A percentile compares a stretch with the other conserved stretches of the same genome.
These are phyloP conservation scores for Wallacemonas sp. DNA, from an alignment of 208 protist species.

Conservation along the genomic window DNA sequence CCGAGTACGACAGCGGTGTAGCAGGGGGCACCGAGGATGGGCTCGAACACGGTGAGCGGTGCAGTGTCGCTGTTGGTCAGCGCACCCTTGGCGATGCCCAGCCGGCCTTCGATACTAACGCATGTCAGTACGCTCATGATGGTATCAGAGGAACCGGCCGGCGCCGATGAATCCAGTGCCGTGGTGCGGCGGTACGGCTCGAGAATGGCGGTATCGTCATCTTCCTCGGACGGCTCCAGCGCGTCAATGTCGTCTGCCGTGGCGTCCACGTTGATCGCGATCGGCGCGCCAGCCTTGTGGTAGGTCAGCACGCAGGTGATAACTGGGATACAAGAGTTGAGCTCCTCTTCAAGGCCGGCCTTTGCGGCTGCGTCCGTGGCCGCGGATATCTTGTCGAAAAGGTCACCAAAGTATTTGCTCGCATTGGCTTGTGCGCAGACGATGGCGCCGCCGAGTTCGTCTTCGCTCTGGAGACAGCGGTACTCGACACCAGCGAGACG, in stretches of 20 bases:
- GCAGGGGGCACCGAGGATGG: slow-evolving; percentile 21
- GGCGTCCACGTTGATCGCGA: slow-evolving; percentile 14
- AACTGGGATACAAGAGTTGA: slow-evolving; percentile 27
- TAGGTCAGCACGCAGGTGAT: slow-evolving; percentile 36
- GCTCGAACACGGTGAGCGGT: slow-evolving; percentile 11
- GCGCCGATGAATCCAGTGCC: slow-evolving; percentile 2
- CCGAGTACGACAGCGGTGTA: slow-evolving; percentile 30
- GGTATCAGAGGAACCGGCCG: background rate
- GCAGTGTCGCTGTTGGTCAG: background rate
- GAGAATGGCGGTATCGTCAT: slow-evolving; percentile 12
- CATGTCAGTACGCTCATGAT: slow-evolving; percentile 17
- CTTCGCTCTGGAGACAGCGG: slow-evolving; percentile 19
- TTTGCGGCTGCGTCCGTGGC: slow-evolving; percentile 13
- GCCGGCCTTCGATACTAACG: background rate
- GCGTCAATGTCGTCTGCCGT: background rate
- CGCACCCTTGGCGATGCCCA: background rate
- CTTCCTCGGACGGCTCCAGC: slow-evolving; percentile 10
- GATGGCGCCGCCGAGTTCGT: slow-evolving; percentile 26
- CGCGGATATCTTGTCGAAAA: slow-evolving; percentile 22
- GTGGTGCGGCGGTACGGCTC: background rate
- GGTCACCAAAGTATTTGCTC: slow-evolving; percentile 14
- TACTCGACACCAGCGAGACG: slow-evolving; percentile 33
- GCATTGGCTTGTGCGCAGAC: slow-evolving; percentile 35
- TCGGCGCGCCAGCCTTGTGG: slow-evolving; percentile 27
- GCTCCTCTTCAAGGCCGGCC: slow-evolving; percentile 12